Evolutionary conservation across 1,139 yeast genomes (phyloP).

Genomic region (Spencermartinsiella ligniputridi): DNA sequence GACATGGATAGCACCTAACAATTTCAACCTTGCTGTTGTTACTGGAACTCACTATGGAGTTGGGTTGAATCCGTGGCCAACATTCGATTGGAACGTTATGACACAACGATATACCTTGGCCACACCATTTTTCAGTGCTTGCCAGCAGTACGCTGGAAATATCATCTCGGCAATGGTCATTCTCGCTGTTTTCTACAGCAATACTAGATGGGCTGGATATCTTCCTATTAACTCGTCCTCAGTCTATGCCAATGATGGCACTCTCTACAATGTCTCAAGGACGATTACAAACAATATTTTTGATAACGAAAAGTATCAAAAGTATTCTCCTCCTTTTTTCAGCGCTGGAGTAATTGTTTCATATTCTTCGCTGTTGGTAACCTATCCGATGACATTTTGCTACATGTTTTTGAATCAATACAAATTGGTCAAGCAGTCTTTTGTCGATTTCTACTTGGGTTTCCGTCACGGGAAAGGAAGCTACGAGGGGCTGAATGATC

Average conservation of each 20-base stretch:
- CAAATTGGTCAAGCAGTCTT: constrained; percentile 20
- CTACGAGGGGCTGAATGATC: constrained; percentile 44
- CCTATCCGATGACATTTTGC: constrained; percentile 22
- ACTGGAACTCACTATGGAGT: constrained; percentile 53
- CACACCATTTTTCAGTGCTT: constrained; percentile 44
- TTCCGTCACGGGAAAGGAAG: constrained; percentile 16
- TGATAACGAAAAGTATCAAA: constrained; percentile 27
- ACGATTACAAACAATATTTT: constrained; percentile 38
- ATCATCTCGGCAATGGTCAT: constrained; percentile 38
- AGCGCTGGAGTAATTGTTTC: constrained; percentile 36
- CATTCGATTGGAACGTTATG: constrained; percentile 48
- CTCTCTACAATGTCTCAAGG: constrained; percentile 37
- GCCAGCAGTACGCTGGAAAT: constrained; percentile 41
- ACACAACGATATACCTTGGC: constrained; percentile 25
- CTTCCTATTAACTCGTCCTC: constrained; percentile 50
- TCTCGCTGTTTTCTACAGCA: constrained; percentile 45
- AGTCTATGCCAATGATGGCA: constrained; percentile 45
- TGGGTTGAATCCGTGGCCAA: constrained; percentile 52
- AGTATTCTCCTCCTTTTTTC: constrained; percentile 43
- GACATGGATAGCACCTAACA: constrained; percentile 57
- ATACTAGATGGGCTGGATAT: constrained; percentile 47
- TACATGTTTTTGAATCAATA: constrained; percentile 22
- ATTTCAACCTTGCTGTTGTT: constrained; percentile 49
- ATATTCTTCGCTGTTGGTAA: constrained; percentile 23
- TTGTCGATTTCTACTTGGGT: constrained; percentile 24